Evolutionary conservation across 1,284 basidiomycete species (phyloP).

Genomic region (Fomitopsis schrenkii): DNA sequence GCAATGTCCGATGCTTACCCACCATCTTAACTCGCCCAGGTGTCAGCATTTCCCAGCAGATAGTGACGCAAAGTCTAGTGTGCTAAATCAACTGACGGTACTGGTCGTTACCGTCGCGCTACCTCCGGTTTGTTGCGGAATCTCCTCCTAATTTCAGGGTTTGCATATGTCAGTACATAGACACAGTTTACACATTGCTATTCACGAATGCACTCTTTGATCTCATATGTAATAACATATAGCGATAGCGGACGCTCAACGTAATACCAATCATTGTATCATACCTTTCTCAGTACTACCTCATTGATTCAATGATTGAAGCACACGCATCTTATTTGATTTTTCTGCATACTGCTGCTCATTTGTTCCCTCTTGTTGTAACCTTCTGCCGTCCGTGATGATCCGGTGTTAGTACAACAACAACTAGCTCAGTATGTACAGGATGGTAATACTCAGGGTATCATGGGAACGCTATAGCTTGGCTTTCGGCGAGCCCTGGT

Average conservation of each 20-base stretch:
- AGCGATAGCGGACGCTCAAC: neutral
- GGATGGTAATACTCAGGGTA: neutral
- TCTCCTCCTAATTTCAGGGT: neutral
- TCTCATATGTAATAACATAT: neutral
- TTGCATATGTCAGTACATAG: neutral
- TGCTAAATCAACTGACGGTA: neutral
- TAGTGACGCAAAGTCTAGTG: neutral
- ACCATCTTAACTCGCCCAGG: neutral
- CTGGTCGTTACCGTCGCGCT: neutral
- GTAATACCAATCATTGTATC: neutral
- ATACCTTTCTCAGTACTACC: neutral
- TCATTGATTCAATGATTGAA: neutral
- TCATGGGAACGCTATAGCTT: slow-evolving; percentile 21
- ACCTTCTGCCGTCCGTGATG: neutral
- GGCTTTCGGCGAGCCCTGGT: slow-evolving; percentile 40
- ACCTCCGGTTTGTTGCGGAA: neutral
- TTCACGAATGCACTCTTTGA: neutral
- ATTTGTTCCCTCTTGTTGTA: neutral
- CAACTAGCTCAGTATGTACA: neutral
- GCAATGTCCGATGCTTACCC: neutral
- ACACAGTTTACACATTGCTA: neutral
- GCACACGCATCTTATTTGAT: neutral
- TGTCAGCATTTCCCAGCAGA: slow-evolving; percentile 12
- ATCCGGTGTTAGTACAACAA: neutral
- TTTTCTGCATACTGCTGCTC: neutral